These are phyloP conservation scores for Tardiomyces depauwii DNA, from an alignment of 1,139 yeast genomes.

Conservation along the genomic window DNA sequence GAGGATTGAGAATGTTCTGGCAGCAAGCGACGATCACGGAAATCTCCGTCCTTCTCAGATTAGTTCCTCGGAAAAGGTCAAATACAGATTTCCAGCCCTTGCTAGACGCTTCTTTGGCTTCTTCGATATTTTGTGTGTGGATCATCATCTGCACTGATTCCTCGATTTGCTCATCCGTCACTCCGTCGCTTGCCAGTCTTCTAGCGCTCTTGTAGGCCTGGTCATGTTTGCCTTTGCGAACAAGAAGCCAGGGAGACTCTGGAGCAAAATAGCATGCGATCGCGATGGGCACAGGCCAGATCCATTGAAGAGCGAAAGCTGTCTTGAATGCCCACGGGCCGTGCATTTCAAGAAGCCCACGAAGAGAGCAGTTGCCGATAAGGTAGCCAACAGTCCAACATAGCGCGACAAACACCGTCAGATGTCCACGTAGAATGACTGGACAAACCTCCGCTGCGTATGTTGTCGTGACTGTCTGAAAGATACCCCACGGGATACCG, in stretches of 20 bases:
- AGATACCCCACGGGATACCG: slow-evolving; percentile 38
- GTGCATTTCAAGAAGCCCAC: slow-evolving; percentile 17
- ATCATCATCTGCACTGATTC: slow-evolving; percentile 31
- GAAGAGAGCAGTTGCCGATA: slow-evolving; percentile 31
- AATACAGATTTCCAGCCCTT: slow-evolving; percentile 18
- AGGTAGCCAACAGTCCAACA: slow-evolving; percentile 40
- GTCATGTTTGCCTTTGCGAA: slow-evolving; percentile 28
- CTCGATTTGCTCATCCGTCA: slow-evolving; percentile 17
- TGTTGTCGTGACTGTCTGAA: slow-evolving; percentile 34
- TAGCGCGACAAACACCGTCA: slow-evolving; percentile 33
- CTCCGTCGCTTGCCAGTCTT: slow-evolving; percentile 6
- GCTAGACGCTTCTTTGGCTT: slow-evolving; percentile 23
- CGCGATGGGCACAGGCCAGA: slow-evolving; percentile 45
- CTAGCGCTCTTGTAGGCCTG: slow-evolving; percentile 26
- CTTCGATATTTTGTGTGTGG: slow-evolving; percentile 38
- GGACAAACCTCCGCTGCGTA: slow-evolving; percentile 41
- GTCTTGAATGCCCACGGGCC: slow-evolving; percentile 28
- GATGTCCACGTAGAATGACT: slow-evolving; percentile 31
- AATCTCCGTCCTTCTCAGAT: slow-evolving; percentile 46
- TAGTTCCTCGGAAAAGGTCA: slow-evolving; percentile 41
- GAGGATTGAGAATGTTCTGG: slow-evolving; percentile 43
- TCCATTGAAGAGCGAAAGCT: slow-evolving; percentile 48
- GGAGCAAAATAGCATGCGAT: slow-evolving; percentile 39
- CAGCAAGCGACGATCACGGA: slow-evolving; percentile 37
- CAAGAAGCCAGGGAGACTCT: slow-evolving; percentile 47